These are phyloP conservation scores for Pseudonitzschia delicatissima DNA, from an alignment of 108 stramenopile genomes.

Conservation along the genomic window DNA sequence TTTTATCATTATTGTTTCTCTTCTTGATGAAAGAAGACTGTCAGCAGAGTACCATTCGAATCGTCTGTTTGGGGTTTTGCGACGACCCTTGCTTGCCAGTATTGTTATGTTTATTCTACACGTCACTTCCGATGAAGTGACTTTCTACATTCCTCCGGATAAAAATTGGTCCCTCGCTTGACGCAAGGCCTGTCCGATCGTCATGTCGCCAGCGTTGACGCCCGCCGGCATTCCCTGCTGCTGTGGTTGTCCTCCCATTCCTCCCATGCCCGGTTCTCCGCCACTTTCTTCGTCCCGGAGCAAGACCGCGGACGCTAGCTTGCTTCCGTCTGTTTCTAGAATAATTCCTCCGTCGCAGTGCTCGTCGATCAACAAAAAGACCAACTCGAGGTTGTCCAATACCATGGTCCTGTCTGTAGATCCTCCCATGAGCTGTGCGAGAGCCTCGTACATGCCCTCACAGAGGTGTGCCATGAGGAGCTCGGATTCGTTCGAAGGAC, in stretches of 20 bases:
- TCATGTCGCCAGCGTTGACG: constrained; percentile 76
- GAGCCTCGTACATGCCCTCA: constrained; percentile 86
- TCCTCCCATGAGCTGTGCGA: constrained; percentile 81
- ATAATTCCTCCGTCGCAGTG: constrained; percentile 87
- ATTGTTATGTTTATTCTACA: neutral
- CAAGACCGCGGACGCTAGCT: constrained; percentile 70
- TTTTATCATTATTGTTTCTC: too few species aligned
- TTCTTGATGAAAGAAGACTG: too few species aligned
- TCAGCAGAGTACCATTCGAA: too few species aligned
- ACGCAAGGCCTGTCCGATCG: constrained; percentile 78
- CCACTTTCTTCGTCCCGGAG: constrained; percentile 43
- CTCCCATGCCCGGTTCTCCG: constrained; percentile 18
- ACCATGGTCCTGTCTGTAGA: constrained; percentile 79
- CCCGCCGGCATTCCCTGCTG: constrained; percentile 45
- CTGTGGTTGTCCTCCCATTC: constrained; percentile 19
- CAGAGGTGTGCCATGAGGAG: constrained; percentile 74
- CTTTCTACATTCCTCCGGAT: constrained; percentile 11
- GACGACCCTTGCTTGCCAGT: too few species aligned
- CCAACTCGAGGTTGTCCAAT: constrained; percentile 84
- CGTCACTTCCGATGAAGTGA: too few species aligned
- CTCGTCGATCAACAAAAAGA: constrained; percentile 86
- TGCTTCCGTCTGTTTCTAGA: constrained; percentile 76
- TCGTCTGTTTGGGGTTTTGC: too few species aligned
- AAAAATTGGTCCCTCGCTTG: constrained; percentile 81
- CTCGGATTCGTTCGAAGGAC: constrained; percentile 72